A percentile compares a stretch with the other conserved stretches of the same genome.
Evolutionary conservation across 139 green algal genomes (phyloP).

Genomic region (Closterium sp.): DNA sequence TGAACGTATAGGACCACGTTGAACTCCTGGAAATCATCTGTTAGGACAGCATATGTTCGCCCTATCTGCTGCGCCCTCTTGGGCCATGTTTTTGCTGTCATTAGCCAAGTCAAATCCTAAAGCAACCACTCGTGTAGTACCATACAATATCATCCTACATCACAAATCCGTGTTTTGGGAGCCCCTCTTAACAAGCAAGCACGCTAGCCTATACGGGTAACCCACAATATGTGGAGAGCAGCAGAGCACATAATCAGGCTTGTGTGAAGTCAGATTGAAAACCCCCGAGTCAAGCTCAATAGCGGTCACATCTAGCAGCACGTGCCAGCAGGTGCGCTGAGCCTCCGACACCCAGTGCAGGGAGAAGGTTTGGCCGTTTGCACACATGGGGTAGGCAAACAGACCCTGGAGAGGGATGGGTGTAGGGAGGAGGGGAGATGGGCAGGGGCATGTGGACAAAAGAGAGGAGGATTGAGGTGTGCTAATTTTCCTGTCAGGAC

Average conservation of each 20-base stretch:
- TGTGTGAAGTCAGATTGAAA: conserved; percentile 21
- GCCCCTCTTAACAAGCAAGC: conserved; percentile 10
- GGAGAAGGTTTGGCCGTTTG: conserved; percentile 1
- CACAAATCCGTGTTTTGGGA: conserved; percentile 1
- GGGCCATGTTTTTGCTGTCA: too few relatives aligned
- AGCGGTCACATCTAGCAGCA: conserved; percentile 33
- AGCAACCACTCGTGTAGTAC: not conserved
- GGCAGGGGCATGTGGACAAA: not conserved
- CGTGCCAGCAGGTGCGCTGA: conserved; percentile 32
- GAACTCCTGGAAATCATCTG: too few relatives aligned
- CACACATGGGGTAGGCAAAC: conserved; percentile 31
- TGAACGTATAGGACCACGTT: too few relatives aligned
- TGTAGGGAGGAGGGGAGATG: not conserved
- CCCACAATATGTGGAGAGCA: conserved; percentile 31
- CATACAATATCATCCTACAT: too few relatives aligned
- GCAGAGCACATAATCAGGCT: conserved; percentile 36
- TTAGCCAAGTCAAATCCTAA: not conserved
- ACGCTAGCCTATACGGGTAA: conserved; percentile 18
- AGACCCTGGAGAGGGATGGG: conserved; percentile 9
- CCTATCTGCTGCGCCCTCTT: too few relatives aligned
- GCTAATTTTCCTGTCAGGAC: not conserved
- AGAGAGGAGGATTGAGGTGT: not conserved
- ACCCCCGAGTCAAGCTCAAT: conserved; percentile 20
- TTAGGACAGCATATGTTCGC: too few relatives aligned
- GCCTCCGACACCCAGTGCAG: conserved; percentile 38